These are phyloP conservation scores for apple (Malus domestica) DNA, from an alignment of 306 rosid genomes.

Conservation along the genomic window ASM211411v1 NC_041803.1:43581501-43582000, in stretches of 20 bases:
- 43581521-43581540: not conserved
- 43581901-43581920: not conserved
- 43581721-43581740: constrained; percentile 27
- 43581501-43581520: not conserved
- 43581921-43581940: not conserved
- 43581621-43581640: not conserved
- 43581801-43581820: constrained; percentile 17
- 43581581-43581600: not conserved
- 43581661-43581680: constrained; percentile 14
- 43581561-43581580: not conserved
- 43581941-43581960: constrained; percentile 11
- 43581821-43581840: constrained; percentile 14
- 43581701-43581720: constrained; percentile 25
- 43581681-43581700: constrained; percentile 9
- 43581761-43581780: constrained; percentile 11
- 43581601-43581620: not conserved
- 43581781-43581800: constrained; percentile 4
- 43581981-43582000: constrained; percentile 8
- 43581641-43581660: constrained; percentile 19
- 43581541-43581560: not conserved
- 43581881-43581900: not conserved
- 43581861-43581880: not conserved
- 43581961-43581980: constrained; percentile 18
- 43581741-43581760: constrained; percentile 13
- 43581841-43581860: constrained; percentile 11